Conservation (phyloP, 2,329 filamentous ascomycete genomes). For the Verruconis gallopava region DNA sequence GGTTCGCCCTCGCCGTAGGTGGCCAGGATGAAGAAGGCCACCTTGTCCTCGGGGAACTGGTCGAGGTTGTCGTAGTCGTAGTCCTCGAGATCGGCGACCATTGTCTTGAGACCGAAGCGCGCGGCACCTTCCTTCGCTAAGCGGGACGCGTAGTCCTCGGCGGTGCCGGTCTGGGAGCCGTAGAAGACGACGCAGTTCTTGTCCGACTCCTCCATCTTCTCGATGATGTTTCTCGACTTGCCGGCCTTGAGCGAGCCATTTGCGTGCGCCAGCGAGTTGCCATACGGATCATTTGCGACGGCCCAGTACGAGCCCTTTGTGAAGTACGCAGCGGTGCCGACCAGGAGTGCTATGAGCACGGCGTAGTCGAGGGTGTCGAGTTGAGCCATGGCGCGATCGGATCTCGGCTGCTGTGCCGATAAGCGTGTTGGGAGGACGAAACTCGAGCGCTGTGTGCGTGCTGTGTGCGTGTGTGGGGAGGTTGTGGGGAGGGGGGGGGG, state of each 20-base stretch:
- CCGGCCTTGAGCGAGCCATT: slow-evolving; percentile 57
- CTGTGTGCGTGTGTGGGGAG: no score
- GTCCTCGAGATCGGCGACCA: slow-evolving; percentile 96
- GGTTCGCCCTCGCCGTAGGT: slow-evolving; percentile 98
- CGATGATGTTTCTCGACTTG: slow-evolving; percentile 81
- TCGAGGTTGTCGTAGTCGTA: slow-evolving; percentile 96
- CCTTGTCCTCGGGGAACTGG: slow-evolving; percentile 73
- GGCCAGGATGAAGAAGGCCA: slow-evolving; percentile 88
- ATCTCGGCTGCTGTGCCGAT: no score
- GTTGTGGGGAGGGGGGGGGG: no score
- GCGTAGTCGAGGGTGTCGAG: slow-evolving; percentile 91
- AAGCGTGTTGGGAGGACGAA: no score
- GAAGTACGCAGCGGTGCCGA: slow-evolving; percentile 89
- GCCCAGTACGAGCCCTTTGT: slow-evolving; percentile 95
- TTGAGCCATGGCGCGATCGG: slow-evolving; percentile 96
- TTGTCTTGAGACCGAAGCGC: slow-evolving; percentile 89
- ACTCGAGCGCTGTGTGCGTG: no score
- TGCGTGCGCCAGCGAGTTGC: slow-evolving; percentile 56
- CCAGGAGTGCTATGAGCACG: slow-evolving; percentile 72
- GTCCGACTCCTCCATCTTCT: slow-evolving; percentile 88
- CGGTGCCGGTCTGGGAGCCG: slow-evolving; percentile 94
- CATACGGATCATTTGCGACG: slow-evolving; percentile 78
- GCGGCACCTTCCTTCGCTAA: slow-evolving; percentile 96
- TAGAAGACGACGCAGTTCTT: slow-evolving; percentile 99
- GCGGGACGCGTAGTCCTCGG: slow-evolving; percentile 93